phyloP scores from a whole-genome alignment of 371 early-diverging fungal species.

The Paraphysoderma sedebokerense region DNA sequence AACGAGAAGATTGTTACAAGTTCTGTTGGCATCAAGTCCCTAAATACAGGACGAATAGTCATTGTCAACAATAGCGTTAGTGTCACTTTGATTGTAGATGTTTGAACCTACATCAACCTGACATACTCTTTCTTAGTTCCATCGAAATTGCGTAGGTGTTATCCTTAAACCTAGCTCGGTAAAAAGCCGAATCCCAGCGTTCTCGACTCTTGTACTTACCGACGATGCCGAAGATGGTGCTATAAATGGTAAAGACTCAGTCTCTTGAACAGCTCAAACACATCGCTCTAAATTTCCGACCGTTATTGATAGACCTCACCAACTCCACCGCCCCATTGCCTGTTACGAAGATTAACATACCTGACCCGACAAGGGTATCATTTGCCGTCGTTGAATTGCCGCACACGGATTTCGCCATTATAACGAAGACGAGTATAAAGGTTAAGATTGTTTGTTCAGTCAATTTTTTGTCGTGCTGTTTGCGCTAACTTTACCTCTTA shows the following conservation, averaged over 20 bases:
- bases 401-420: conserved; percentile 40
- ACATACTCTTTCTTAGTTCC: conserved; percentile 15
- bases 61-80: conserved; percentile 46
- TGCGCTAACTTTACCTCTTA: conserved; percentile 6
- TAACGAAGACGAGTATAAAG: conserved; percentile 31
- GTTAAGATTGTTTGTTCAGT: conserved; percentile 5
- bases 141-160: conserved; percentile 47
- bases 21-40: conserved; percentile 39
- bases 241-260: too few relatives aligned
- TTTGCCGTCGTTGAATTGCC: conserved; percentile 32
- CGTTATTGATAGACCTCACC: too few relatives aligned
- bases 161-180: conserved; percentile 29
- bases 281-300: too few relatives aligned
- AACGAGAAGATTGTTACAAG: conserved; percentile 37
- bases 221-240: too few relatives aligned
- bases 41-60: conserved; percentile 50
- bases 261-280: too few relatives aligned
- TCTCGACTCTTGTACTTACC: conserved; percentile 24
- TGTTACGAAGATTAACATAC: conserved; percentile 32
- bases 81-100: neutral
- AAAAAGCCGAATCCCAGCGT: conserved; percentile 10
- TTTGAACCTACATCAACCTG: neutral
- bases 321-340: conserved; percentile 41
- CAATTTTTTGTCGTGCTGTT: neutral
- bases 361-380: conserved; percentile 19